Conservation (phyloP, 208 protist genomes). For the Leishmania tropica region DNA sequence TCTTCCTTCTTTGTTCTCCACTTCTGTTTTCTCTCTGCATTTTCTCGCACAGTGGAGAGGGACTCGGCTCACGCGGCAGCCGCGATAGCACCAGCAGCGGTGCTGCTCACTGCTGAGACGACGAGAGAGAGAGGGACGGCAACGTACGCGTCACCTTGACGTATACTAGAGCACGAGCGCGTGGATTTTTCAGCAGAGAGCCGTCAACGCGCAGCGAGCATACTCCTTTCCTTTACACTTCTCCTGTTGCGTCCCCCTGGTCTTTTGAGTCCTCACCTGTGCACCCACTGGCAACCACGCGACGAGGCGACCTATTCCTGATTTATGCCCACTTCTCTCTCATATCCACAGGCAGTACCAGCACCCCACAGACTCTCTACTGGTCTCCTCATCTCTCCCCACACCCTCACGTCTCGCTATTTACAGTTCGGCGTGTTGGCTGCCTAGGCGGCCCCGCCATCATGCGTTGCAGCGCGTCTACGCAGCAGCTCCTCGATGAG, state of each 20-base stretch:
- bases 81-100: neutral
- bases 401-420: neutral
- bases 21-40: neutral
- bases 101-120: neutral
- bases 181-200: neutral
- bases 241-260: neutral
- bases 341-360: neutral
- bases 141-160: neutral
- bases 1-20: neutral
- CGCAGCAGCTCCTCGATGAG: conserved; percentile 28
- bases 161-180: neutral
- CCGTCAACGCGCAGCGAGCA: neutral
- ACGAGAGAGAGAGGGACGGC: neutral
- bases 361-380: neutral
- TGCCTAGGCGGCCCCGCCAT: neutral
- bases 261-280: neutral
- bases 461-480: conserved; percentile 16
- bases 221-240: neutral
- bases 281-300: neutral
- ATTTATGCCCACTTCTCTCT: neutral
- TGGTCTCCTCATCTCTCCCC: neutral
- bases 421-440: neutral
- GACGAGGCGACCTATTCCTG: neutral
- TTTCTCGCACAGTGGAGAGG: neutral
- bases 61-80: neutral